Evolutionary conservation across 495 filamentous ascomycete genomes (phyloP).

Genomic region (Aspergillus diversus): DNA sequence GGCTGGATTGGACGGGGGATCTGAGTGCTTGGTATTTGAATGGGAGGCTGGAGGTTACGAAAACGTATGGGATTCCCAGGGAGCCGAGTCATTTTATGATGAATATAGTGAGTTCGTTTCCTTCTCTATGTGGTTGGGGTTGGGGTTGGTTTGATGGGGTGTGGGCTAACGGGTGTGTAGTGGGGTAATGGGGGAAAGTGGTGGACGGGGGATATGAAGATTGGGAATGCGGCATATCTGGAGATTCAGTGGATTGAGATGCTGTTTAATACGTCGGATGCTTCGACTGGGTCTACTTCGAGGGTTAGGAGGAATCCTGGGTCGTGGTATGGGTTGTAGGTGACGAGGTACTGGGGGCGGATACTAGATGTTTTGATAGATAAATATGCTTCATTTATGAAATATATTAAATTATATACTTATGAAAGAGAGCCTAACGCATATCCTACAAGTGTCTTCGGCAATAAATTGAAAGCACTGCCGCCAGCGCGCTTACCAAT

Average conservation of each 20-base stretch:
- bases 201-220: background rate
- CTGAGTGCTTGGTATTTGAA: constrained; percentile 11
- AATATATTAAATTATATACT: no score
- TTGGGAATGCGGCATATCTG: constrained; percentile 3
- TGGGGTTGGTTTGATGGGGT: background rate
- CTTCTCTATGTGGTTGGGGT: background rate
- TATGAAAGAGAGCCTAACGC: no score
- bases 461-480: no score
- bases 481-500: no score
- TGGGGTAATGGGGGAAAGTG: constrained; percentile 7
- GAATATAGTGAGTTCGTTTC: constrained; percentile 4
- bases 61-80: constrained; percentile 13
- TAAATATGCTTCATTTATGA: no score
- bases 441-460: no score
- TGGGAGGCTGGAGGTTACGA: background rate
- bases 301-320: no score
- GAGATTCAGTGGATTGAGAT: constrained; percentile 16
- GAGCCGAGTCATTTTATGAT: background rate
- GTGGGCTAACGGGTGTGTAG: background rate
- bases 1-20: constrained; percentile 12
- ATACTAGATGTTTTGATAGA: no score
- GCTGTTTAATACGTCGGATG: constrained; percentile 4
- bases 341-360: no score
- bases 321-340: no score
- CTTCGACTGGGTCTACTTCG: no score